Conservation (phyloP, 306 rosid species). For the Parietaria judaica region DNA sequence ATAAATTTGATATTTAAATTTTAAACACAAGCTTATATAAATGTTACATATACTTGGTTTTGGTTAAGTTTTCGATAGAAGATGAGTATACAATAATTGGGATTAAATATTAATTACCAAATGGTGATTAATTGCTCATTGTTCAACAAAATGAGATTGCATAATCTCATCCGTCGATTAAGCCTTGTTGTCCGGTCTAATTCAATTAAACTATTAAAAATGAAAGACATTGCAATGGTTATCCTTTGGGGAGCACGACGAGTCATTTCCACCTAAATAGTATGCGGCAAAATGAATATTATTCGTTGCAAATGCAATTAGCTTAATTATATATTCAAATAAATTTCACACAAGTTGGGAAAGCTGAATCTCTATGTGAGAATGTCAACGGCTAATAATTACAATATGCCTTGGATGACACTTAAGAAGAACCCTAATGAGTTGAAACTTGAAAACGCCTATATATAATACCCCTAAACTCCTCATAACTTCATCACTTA, state of each 20-base stretch:
- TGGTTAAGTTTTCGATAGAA: too few relatives aligned
- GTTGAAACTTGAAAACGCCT: conserved; percentile 1
- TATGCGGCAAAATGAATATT: conserved; percentile 51
- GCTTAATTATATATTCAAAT: neutral
- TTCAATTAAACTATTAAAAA: neutral
- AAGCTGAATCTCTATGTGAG: neutral
- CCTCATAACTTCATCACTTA: neutral
- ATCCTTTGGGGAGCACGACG: conserved; percentile 60
- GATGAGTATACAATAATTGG: too few relatives aligned
- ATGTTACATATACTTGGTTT: too few relatives aligned
- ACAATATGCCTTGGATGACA: neutral
- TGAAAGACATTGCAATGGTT: neutral
- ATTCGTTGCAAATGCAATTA: neutral
- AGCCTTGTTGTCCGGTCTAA: neutral
- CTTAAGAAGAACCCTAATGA: neutral
- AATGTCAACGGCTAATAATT: conserved; percentile 32
- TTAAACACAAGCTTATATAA: too few relatives aligned
- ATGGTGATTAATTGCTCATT: too few relatives aligned
- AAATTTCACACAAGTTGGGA: neutral
- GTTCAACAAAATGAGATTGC: too few relatives aligned
- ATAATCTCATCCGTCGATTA: too few relatives aligned
- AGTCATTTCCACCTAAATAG: conserved; percentile 24
- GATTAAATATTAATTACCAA: too few relatives aligned
- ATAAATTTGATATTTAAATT: neutral
- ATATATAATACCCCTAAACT: neutral